Evolutionary conservation across 2,329 filamentous ascomycete genomes (phyloP).

Genomic region (Xylaria arbuscula): DNA sequence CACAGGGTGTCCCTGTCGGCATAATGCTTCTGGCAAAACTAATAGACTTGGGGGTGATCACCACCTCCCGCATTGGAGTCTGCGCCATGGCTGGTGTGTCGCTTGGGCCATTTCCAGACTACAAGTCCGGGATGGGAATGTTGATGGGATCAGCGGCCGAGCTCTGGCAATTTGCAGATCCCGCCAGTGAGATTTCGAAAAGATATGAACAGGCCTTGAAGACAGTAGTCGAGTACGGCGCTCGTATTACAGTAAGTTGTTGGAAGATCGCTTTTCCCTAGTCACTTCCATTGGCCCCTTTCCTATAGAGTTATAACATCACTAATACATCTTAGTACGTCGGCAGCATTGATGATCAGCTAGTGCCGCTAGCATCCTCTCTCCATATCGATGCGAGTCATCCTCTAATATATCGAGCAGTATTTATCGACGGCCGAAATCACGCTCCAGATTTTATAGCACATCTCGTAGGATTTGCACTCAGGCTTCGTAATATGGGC

Average conservation of each 20-base stretch:
- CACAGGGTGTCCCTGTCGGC: conserved; percentile 92
- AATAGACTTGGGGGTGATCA: conserved; percentile 88
- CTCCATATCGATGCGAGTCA: conserved; percentile 87
- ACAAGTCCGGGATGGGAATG: conserved; percentile 85
- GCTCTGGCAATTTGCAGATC: conserved; percentile 90
- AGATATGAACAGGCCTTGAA: conserved; percentile 82
- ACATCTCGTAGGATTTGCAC: conserved; percentile 89
- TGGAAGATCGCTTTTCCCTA: neutral
- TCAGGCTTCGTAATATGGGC: conserved; percentile 94
- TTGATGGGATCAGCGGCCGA: conserved; percentile 93
- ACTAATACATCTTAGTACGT: conserved; percentile 65
- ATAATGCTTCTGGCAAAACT: conserved; percentile 93
- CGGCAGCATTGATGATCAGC: conserved; percentile 95
- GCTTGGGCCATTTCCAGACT: conserved; percentile 90
- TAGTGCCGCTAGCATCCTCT: conserved; percentile 94
- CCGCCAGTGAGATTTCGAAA: conserved; percentile 82
- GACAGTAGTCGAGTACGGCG: conserved; percentile 79
- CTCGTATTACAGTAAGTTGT: conserved; percentile 71
- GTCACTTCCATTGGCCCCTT: neutral
- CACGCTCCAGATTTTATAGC: conserved; percentile 95
- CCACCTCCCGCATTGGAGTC: conserved; percentile 80
- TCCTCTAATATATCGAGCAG: conserved; percentile 93
- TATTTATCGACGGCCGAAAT: conserved; percentile 92
- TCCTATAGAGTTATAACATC: conserved; percentile 1
- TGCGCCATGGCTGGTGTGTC: conserved; percentile 94